phyloP scores from a whole-genome alignment of 306 rosid genomes.

The Ceratonia siliqua region DNA sequence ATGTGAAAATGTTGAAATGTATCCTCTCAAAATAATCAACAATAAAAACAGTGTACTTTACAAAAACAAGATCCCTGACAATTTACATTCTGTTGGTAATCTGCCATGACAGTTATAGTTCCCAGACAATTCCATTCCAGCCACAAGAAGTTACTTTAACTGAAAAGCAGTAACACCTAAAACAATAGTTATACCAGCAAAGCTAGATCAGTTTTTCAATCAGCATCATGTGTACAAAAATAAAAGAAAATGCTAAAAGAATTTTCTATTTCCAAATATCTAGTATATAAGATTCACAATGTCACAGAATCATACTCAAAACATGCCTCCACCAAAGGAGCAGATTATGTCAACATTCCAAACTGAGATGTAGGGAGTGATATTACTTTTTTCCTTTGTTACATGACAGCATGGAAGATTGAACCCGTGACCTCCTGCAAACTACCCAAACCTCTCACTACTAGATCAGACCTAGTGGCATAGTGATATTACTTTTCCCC shows the following conservation, averaged over 20 bases:
- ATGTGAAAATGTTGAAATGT: conserved; percentile 38
- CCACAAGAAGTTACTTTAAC: conserved; percentile 39
- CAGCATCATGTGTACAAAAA: conserved; percentile 27
- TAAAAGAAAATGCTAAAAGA: conserved; percentile 10
- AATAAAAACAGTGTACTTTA: conserved; percentile 60
- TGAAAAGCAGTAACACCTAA: conserved; percentile 43
- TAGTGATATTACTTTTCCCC: not conserved
- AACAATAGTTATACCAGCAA: conserved; percentile 39
- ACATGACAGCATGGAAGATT: no score
- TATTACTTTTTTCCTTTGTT: not conserved
- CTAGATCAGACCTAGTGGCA: no score
- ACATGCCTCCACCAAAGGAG: not conserved
- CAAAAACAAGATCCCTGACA: conserved; percentile 49
- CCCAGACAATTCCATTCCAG: conserved; percentile 40
- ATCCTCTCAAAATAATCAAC: conserved; percentile 47
- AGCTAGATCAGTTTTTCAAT: conserved; percentile 42
- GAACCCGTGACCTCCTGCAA: no score
- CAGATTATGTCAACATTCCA: not conserved
- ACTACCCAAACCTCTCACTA: no score
- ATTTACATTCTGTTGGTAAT: conserved; percentile 56
- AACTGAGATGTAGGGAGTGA: not conserved
- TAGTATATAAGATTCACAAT: not conserved
- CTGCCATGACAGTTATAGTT: conserved; percentile 44
- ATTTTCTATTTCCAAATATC: conserved; percentile 7
- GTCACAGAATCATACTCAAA: conserved; percentile 8